These are phyloP conservation scores for Evansstolkia leycettana DNA, from an alignment of 495 filamentous ascomycete species.

Conservation along the genomic window DNA sequence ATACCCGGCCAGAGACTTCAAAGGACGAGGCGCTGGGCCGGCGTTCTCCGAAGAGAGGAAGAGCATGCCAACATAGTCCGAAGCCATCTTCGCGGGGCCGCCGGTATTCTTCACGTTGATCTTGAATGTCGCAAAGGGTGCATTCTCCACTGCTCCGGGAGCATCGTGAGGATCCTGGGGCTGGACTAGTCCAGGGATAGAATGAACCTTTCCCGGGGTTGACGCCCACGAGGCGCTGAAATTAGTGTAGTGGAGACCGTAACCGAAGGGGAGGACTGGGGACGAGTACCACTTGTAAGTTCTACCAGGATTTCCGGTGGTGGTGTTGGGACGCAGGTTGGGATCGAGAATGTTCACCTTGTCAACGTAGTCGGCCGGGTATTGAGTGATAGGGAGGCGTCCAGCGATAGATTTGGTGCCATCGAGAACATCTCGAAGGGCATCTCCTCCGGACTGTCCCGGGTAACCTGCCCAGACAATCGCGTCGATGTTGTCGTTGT, in stretches of 20 bases:
- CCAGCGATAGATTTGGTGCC: constrained; percentile 37
- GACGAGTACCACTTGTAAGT: constrained; percentile 45
- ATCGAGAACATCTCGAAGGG: constrained; percentile 34
- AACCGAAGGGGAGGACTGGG: constrained; percentile 35
- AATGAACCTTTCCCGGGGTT: neutral
- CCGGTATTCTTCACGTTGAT: constrained; percentile 36
- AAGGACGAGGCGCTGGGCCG: constrained; percentile 43
- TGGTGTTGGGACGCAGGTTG: constrained; percentile 27
- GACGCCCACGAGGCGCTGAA: constrained; percentile 19
- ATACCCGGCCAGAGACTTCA: constrained; percentile 44
- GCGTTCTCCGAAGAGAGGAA: constrained; percentile 34
- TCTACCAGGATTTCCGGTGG: constrained; percentile 19
- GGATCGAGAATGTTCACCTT: constrained; percentile 40
- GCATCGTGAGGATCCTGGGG: no score
- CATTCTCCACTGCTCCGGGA: constrained; percentile 4
- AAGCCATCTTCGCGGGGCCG: constrained; percentile 13
- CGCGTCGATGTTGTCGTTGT: constrained; percentile 28
- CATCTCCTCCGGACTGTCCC: constrained; percentile 36
- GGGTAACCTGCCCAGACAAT: constrained; percentile 43
- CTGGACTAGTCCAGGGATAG: neutral
- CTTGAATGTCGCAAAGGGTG: constrained; percentile 23
- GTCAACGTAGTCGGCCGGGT: constrained; percentile 36
- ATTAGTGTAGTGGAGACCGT: constrained; percentile 33
- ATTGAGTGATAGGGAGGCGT: constrained; percentile 40
- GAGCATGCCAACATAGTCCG: constrained; percentile 41